A percentile compares a stretch with the other conserved stretches of the same genome.
Conservation (phyloP, 2,329 filamentous ascomycete genomes). For the Dothistroma pini region DNA sequence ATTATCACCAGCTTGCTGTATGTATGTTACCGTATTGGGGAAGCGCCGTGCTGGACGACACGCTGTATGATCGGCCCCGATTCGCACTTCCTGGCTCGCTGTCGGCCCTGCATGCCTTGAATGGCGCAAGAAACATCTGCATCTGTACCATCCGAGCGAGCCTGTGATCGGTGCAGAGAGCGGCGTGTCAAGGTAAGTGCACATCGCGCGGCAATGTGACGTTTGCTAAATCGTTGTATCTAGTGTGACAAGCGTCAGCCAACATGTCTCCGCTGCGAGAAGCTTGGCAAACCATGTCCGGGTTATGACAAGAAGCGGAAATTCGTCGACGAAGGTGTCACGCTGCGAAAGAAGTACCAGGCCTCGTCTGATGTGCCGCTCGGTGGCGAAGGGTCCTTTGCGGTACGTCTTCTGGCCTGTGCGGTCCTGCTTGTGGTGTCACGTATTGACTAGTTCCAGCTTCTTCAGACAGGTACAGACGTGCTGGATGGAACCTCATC, state of each 20-base stretch:
- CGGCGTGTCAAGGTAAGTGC: slow-evolving; percentile 33
- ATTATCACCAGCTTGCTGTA: background rate
- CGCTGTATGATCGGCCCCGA: background rate
- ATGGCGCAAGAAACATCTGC: slow-evolving; percentile 27
- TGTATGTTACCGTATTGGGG: background rate
- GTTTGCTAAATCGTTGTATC: background rate
- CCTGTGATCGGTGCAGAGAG: slow-evolving; percentile 35
- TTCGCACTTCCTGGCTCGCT: slow-evolving; percentile 2
- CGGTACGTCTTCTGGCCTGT: background rate
- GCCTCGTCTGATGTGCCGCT: slow-evolving; percentile 11
- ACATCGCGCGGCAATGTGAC: background rate
- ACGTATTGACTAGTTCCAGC: background rate
- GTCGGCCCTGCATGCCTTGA: slow-evolving; percentile 5
- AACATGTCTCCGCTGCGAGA: slow-evolving; percentile 33
- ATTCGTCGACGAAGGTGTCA: slow-evolving; percentile 35
- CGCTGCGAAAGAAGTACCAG: slow-evolving; percentile 33
- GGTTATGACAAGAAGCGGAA: slow-evolving; percentile 37
- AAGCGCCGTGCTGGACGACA: background rate
- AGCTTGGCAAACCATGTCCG: slow-evolving; percentile 35
- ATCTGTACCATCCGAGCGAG: slow-evolving; percentile 25
- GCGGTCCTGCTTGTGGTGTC: background rate
- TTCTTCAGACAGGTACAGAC: background rate
- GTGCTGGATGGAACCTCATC: background rate
- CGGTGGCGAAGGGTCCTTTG: slow-evolving; percentile 9
- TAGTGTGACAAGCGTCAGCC: slow-evolving; percentile 35